phyloP scores from a whole-genome alignment of 306 rosid genomes.

The Prunus kanzakura region DNA sequence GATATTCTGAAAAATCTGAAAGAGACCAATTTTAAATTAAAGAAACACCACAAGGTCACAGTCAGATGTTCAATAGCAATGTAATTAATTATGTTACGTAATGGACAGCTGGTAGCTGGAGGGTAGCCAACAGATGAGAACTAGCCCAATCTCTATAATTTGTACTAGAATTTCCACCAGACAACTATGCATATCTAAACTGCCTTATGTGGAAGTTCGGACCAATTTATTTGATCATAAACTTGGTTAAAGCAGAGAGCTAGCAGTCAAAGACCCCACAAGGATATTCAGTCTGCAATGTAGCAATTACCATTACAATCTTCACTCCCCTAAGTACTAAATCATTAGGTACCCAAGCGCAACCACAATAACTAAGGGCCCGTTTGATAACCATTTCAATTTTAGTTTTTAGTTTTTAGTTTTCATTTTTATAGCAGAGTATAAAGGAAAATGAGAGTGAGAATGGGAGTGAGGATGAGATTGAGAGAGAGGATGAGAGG shows the following conservation, averaged over 20 bases:
- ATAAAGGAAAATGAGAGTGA: too few species aligned
- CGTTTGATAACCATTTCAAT: too few species aligned
- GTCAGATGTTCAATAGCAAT: neutral
- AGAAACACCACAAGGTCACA: neutral
- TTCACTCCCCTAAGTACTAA: neutral
- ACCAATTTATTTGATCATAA: neutral
- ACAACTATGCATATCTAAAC: neutral
- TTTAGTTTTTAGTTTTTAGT: too few species aligned
- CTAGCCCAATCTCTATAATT: neutral
- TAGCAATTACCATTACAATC: neutral
- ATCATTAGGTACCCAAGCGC: neutral
- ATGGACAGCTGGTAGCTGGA: neutral
- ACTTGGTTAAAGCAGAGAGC: neutral
- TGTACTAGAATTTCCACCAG: neutral
- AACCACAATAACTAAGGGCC: neutral
- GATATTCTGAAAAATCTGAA: neutral
- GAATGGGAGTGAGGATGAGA: too few species aligned
- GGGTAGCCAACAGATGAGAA: neutral
- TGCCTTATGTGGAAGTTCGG: neutral
- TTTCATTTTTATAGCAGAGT: too few species aligned
- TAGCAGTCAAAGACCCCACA: neutral
- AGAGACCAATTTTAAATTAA: neutral
- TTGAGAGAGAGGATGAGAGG: too few species aligned
- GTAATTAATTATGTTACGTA: neutral
- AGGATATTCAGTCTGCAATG: neutral